Base-by-base conservation (phyloP, 192 early-diverging fungal species). In the Rhizoclosmatium sp. region DNA sequence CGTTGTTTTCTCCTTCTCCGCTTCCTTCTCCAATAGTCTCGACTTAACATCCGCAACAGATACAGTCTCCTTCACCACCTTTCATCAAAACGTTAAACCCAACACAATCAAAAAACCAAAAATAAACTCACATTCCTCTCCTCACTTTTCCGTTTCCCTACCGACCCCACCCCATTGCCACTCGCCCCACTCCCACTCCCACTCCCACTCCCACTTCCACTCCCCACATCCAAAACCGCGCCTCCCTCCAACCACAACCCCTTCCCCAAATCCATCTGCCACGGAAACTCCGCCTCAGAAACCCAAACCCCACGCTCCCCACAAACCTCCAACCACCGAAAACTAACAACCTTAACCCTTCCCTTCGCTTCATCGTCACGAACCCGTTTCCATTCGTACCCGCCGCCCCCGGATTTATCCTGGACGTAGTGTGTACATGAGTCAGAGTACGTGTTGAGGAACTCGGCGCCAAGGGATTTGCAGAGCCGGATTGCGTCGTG, bases 361-460 rank as follows among this genome's bases (percentile, higher is more conserved):
- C 45, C 47, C 4, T 39, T 41, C 12, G 66, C 66, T 46, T 19
- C 61, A 64, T n/a, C 56, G 14, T 56, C 10, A 2, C 66, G 62
- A 2, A 81, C 85, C 5, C 40, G 10, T 71, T 86, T 86, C 68
- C 77, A 87, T 16, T 87, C 85, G 46, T 81, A 81, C 7, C 40
- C 69, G 16, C 39, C 51, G 7, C 69, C 69, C 9, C 19, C 69
- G 23, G 10, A 78, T 42, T 80, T 74, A 46, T 81, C 58, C 61
- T 87, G 85, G 21, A 87, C 56, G 58, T 76, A 87, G 67, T 87
- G 86, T 47, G 86, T 87, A 65, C 86, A 87, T 39, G 66, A 41
- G 46, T 85, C 81, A 51, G 60, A 75, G 62, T 68, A 86, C 21
- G 59, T 65, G 10, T 65, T 14, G 19, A 81, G 59, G 49, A 82